phyloP scores from a whole-genome alignment of 345 rosid species.

The Citrus inodora region DNA sequence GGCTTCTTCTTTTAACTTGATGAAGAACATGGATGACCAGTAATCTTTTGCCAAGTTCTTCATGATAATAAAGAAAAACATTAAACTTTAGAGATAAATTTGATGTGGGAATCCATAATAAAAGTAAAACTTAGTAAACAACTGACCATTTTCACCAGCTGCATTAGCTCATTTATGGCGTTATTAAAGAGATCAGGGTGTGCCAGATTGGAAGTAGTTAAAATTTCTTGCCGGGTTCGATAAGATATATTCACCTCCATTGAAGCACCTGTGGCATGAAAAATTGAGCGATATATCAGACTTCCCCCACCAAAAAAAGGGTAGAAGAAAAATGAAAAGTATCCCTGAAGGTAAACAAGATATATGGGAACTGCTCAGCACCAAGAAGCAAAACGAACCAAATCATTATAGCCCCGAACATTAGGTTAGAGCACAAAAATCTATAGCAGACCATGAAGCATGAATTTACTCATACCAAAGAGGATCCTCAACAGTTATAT shows the following conservation, averaged over 20 bases:
- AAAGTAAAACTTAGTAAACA: neutral
- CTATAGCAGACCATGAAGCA: neutral
- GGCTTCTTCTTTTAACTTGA: conserved; percentile 78
- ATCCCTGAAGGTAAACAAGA: neutral
- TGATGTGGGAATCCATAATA: neutral
- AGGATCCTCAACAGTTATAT: neutral
- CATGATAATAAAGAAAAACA: neutral
- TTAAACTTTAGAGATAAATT: neutral
- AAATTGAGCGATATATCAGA: conserved; percentile 3
- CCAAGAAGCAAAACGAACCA: neutral
- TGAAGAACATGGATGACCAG: conserved; percentile 73
- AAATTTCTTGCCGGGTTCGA: conserved; percentile 62
- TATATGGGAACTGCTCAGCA: neutral
- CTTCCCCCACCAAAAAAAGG: neutral
- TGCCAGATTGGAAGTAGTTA: conserved; percentile 58
- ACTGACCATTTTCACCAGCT: conserved; percentile 76
- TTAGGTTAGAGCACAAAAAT: neutral
- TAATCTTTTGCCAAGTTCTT: conserved; percentile 81
- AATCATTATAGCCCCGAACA: neutral
- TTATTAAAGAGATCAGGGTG: conserved; percentile 60
- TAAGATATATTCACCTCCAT: conserved; percentile 92
- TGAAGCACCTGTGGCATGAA: conserved; percentile 50
- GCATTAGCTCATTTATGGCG: conserved; percentile 68
- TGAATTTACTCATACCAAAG: neutral
- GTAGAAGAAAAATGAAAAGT: neutral